Evolutionary conservation across 192 early-diverging fungal genomes (phyloP).

Genomic region (Obelidium mucronatum): DNA sequence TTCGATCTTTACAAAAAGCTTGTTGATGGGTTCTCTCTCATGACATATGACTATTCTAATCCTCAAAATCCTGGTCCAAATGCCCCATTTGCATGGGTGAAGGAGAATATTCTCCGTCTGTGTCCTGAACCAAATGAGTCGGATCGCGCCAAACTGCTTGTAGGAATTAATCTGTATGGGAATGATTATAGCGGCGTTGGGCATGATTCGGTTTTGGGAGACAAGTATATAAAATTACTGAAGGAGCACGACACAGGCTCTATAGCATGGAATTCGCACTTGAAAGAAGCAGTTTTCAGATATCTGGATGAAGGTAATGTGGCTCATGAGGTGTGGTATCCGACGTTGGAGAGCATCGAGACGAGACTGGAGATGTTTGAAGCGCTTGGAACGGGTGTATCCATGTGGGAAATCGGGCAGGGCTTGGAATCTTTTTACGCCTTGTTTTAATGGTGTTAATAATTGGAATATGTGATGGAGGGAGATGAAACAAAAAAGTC

Average conservation of each 20-base stretch:
- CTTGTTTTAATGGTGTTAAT: too few species aligned
- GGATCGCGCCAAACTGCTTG: conserved; percentile 30
- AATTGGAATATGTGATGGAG: not conserved
- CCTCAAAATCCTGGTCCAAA: conserved; percentile 30
- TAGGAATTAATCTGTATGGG: conserved; percentile 43
- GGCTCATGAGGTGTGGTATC: conserved; percentile 36
- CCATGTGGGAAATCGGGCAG: conserved; percentile 43
- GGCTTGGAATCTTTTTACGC: conserved; percentile 44
- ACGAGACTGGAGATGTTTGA: conserved; percentile 12
- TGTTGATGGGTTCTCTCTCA: conserved; percentile 38
- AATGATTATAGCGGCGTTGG: conserved; percentile 12
- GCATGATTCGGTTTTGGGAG: conserved; percentile 1
- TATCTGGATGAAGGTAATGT: conserved; percentile 11
- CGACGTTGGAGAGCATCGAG: conserved; percentile 26
- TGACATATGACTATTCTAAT: conserved; percentile 43
- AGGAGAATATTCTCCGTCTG: conserved; percentile 24
- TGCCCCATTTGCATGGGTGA: conserved; percentile 35
- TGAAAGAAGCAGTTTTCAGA: conserved; percentile 1
- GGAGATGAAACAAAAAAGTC: not conserved
- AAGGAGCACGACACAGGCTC: not conserved
- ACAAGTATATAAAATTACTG: not conserved
- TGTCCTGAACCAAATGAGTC: not conserved
- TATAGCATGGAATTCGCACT: conserved; percentile 11
- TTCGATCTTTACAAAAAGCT: conserved; percentile 34
- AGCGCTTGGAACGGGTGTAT: conserved; percentile 31